Evolutionary conservation across 2,329 filamentous ascomycete species (phyloP).

Genomic region (Fusarium dlaminii): DNA sequence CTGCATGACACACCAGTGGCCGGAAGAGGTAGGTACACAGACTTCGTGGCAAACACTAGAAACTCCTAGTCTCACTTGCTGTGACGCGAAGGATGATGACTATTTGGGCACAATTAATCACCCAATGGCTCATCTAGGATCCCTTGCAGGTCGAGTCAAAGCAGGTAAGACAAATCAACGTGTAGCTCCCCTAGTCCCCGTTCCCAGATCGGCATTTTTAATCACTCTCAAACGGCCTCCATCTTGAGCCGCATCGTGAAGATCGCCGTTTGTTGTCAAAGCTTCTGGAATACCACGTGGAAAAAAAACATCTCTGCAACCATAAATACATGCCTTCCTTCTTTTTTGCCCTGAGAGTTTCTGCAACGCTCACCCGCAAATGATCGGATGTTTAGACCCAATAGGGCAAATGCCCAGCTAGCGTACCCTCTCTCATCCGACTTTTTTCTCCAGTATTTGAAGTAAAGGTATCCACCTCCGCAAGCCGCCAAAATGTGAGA

Average conservation of each 20-base stretch:
- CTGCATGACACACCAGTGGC: conserved; percentile 3
- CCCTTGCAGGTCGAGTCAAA: neutral
- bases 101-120: neutral
- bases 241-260: conserved; percentile 6
- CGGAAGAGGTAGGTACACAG: conserved; percentile 7
- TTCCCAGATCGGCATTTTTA: neutral
- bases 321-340: neutral
- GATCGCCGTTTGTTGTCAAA: conserved; percentile 10
- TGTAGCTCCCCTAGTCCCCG: neutral
- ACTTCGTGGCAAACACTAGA: neutral
- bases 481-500: conserved; percentile 5
- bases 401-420: conserved; percentile 21
- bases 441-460: conserved; percentile 17
- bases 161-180: neutral
- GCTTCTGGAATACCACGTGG: conserved; percentile 23
- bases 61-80: neutral
- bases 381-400: neutral
- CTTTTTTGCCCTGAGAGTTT: neutral
- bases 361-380: conserved; percentile 11
- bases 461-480: conserved; percentile 14
- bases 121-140: neutral
- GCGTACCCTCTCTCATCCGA: conserved; percentile 1
- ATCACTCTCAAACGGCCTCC: neutral
- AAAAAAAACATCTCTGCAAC: neutral
- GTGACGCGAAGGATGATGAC: conserved; percentile 11